A percentile compares a stretch with the other conserved stretches of the same genome.
phyloP scores from a whole-genome alignment of 2,329 filamentous ascomycete genomes.

The Venturia asperata region DNA sequence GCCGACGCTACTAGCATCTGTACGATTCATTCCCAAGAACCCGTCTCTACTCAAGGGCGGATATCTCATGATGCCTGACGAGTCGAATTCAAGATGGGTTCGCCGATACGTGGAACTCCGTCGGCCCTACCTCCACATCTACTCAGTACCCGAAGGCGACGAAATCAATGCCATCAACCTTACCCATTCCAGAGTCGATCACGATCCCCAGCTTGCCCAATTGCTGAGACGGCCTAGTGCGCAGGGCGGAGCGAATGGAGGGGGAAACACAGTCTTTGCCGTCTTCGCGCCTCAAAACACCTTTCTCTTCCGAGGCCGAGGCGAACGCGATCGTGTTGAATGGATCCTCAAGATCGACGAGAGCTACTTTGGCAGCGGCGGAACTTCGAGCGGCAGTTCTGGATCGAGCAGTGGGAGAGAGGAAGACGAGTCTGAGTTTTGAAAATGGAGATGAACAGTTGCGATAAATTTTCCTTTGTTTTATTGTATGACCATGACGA shows the following conservation, averaged over 20 bases:
- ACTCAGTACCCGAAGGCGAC: conserved; percentile 77
- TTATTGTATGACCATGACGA: conserved; percentile 2
- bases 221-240: conserved; percentile 53
- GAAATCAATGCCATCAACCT: conserved; percentile 86
- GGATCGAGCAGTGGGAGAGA: conserved; percentile 9
- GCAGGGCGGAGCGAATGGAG: conserved; percentile 31
- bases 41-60: conserved; percentile 67
- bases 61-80: conserved; percentile 78
- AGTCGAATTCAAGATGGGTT: conserved; percentile 76
- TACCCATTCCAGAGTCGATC: conserved; percentile 83
- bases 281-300: conserved; percentile 92
- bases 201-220: conserved; percentile 77
- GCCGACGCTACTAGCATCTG: conserved; percentile 65
- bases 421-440: conserved; percentile 5
- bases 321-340: conserved; percentile 86
- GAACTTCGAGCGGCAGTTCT: conserved; percentile 1
- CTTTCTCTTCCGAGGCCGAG: conserved; percentile 85
- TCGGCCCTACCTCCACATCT: conserved; percentile 84
- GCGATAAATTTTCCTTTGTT: background rate
- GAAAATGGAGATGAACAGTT: background rate
- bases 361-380: conserved; percentile 48
- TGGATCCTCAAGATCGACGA: conserved; percentile 96
- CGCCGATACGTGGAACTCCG: conserved; percentile 90
- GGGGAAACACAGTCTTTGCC: conserved; percentile 57
- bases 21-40: conserved; percentile 74